Evolutionary conservation across 192 early-diverging fungal species (phyloP), one percentile per base, ranked within the genome.

Genomic region (Coemansia sp.): DNA sequence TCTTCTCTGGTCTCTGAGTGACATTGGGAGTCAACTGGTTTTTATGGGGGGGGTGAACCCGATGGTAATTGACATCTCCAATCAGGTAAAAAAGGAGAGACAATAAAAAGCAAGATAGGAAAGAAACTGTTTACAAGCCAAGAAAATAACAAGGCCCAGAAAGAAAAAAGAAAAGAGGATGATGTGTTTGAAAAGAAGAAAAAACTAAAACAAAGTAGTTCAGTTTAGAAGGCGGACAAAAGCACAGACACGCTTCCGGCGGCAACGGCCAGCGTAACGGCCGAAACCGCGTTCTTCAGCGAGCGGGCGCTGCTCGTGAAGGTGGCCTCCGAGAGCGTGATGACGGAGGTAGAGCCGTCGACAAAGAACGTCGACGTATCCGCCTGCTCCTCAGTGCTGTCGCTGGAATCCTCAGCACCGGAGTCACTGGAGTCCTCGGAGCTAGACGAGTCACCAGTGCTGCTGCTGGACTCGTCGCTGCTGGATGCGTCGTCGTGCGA

Each of bases 321-420:
- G 5, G 49, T 37, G 13, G 56, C 32, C 38, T 45, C 57, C 0
- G 57, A 49, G 21, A 52, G 38, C 3, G 63, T 53, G 18, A 75
- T 21, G 1, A 69, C 48, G 0, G 60, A 41, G 23, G 65, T 67
- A 6, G 49, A 21, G 18, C 64, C 70, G 16, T 73, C 65, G 2
- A 73, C 71, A 68, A 73, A 73, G 18, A 53, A 32, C 18, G 71
- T 73, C 42, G 66, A 74, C 32, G 66, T 63, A 12, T 59, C 57
- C 4, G 39, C 13, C 6, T 59, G 13, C 12, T 41, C 39, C 12
- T 6, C 19, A 11, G 41, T 45, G 54, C 54, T 58, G 12, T 26
- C 11, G 2, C 3, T 10, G 13, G 50, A 61, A 41, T 41, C 16
- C 8, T 40, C 1, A 2, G 10, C 15, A 5, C 40, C 54, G 40